Evolutionary conservation across 371 early-diverging fungal species (phyloP).

Genomic region (Umbelopsis sp.): DNA sequence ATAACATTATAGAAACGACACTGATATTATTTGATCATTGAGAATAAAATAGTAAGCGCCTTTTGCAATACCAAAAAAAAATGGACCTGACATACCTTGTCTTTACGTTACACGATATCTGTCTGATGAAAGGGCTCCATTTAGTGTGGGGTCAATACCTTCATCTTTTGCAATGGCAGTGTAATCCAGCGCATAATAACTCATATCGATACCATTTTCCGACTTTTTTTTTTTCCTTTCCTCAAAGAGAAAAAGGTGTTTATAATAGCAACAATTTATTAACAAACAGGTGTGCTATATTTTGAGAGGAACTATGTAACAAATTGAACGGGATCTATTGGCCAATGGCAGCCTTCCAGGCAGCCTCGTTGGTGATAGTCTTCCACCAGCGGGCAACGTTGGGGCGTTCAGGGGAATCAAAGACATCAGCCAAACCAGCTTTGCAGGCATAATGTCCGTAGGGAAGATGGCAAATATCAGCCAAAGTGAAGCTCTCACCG

Average conservation of each 20-base stretch:
- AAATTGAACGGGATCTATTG: not conserved
- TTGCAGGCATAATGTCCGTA: constrained; percentile 3
- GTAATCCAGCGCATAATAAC: too few relatives aligned
- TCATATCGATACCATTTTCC: too few relatives aligned
- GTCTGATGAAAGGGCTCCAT: too few relatives aligned
- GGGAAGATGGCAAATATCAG: constrained; percentile 22
- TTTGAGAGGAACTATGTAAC: not conserved
- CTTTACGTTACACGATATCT: too few relatives aligned
- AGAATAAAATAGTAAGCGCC: not conserved
- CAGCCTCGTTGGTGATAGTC: constrained; percentile 3
- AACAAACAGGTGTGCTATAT: not conserved
- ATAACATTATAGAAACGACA: constrained; percentile 18
- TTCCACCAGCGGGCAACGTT: constrained; percentile 22
- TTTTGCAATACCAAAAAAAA: not conserved
- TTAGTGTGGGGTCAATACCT: too few relatives aligned
- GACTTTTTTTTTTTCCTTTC: too few relatives aligned
- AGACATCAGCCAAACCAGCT: not conserved
- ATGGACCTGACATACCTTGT: not conserved
- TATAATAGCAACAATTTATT: not conserved
- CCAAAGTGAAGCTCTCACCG: constrained; percentile 22
- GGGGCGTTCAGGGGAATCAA: constrained; percentile 8
- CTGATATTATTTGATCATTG: constrained; percentile 7
- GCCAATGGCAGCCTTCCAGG: constrained; percentile 10
- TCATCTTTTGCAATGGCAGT: too few relatives aligned
- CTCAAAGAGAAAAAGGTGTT: not conserved